phyloP scores from a whole-genome alignment of 306 rosid species.

The Cotoneaster glaucophyllus region DNA sequence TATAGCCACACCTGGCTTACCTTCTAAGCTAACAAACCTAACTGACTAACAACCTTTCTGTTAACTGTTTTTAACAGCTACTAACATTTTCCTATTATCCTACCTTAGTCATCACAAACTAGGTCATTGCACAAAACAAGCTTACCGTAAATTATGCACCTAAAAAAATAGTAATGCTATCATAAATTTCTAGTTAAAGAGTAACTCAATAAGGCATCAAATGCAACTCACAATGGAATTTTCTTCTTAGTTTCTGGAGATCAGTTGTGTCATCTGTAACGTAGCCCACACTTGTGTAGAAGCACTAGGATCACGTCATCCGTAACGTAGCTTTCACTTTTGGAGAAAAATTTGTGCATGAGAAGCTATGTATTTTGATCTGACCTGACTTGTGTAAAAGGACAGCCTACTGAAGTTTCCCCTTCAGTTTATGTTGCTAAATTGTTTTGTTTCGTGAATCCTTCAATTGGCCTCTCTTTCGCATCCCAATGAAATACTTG shows the following conservation, averaged over 20 bases:
- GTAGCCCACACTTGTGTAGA: too few species aligned
- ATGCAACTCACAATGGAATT: not conserved
- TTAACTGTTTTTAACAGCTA: too few species aligned
- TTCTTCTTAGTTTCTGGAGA: not conserved
- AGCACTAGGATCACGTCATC: not conserved
- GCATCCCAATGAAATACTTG: not conserved
- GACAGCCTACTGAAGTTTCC: not conserved
- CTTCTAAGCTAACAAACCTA: too few species aligned
- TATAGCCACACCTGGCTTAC: too few species aligned
- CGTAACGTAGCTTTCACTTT: not conserved
- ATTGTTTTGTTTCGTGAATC: not conserved
- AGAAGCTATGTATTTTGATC: not conserved
- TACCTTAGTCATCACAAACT: too few species aligned
- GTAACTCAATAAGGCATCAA: not conserved
- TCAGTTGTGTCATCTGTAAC: not conserved
- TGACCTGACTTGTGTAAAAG: not conserved
- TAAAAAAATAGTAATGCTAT: not conserved
- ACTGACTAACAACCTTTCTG: too few species aligned
- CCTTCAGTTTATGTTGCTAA: not conserved
- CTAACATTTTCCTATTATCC: too few species aligned
- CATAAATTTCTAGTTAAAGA: not conserved
- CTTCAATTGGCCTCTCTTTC: conserved; percentile 9
- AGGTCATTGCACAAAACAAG: not conserved
- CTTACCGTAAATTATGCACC: not conserved
- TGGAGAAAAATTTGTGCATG: not conserved